Conservation (phyloP, 2,329 filamentous ascomycete genomes). For the Fusarium staphyleae region DNA sequence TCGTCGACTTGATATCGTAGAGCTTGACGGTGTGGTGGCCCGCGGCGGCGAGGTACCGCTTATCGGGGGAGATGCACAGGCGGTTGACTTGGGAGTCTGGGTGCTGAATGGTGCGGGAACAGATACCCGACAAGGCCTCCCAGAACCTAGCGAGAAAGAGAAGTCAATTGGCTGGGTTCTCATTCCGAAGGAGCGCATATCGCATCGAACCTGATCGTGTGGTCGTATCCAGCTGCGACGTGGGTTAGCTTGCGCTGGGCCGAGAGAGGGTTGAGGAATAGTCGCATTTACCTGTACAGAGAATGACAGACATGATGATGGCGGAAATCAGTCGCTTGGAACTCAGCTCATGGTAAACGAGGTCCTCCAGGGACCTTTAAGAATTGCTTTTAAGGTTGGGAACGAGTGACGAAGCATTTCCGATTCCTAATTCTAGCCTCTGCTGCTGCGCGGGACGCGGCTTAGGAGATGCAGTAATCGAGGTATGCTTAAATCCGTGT, state of each 20-base stretch:
- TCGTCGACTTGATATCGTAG: constrained; percentile 98
- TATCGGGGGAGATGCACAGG: constrained; percentile 97
- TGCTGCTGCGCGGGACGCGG: constrained; percentile 13
- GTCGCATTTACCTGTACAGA: constrained; percentile 62
- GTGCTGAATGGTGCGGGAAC: constrained; percentile 96
- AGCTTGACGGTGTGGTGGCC: constrained; percentile 88
- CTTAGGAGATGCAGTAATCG: constrained; percentile 22
- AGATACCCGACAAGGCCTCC: constrained; percentile 97
- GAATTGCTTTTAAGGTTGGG: constrained; percentile 1
- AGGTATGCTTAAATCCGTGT: constrained; percentile 20
- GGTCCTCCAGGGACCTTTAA: constrained; percentile 29
- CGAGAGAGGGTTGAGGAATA: background rate
- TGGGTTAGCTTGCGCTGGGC: constrained; percentile 31
- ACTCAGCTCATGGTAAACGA: constrained; percentile 38
- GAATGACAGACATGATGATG: constrained; percentile 64
- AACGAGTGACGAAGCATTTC: constrained; percentile 13
- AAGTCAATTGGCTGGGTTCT: constrained; percentile 21
- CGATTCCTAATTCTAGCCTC: constrained; percentile 33
- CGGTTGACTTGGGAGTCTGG: constrained; percentile 98
- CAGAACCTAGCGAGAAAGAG: constrained; percentile 72
- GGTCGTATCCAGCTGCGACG: constrained; percentile 64
- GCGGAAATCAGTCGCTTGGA: constrained; percentile 20
- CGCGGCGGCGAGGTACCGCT: constrained; percentile 89
- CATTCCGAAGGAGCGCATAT: constrained; percentile 14
- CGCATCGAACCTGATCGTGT: constrained; percentile 62